phyloP scores from a whole-genome alignment of 768 basidiomycete species.

The Panaeolus papilionaceus region DNA sequence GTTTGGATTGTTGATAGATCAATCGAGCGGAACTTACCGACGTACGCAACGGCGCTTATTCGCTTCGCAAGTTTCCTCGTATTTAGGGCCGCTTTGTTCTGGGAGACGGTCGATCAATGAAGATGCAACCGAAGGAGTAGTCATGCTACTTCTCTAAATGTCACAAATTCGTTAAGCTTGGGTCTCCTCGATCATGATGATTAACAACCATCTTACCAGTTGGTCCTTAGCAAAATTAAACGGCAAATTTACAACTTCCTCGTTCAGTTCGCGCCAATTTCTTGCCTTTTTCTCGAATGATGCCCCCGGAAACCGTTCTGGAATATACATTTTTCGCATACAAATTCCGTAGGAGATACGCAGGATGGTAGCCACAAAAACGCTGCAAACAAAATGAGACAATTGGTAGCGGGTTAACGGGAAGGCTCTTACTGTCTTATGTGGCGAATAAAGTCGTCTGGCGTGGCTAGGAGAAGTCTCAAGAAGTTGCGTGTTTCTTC shows the following conservation, averaged over 20 bases:
- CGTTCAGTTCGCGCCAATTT: conserved; percentile 27
- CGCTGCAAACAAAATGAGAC: conserved; percentile 25
- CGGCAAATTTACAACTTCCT: conserved; percentile 31
- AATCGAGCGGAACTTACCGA: neutral
- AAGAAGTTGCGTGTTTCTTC: conserved; percentile 37
- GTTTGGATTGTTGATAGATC: neutral
- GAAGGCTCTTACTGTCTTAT: conserved; percentile 34
- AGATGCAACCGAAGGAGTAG: neutral
- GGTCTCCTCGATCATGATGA: neutral
- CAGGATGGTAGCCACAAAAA: conserved; percentile 41
- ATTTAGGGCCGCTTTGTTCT: conserved; percentile 16
- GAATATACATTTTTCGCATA: conserved; percentile 40
- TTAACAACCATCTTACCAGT: conserved; percentile 29
- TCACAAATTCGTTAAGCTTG: neutral
- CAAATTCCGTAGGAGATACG: conserved; percentile 48
- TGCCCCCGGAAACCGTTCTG: conserved; percentile 50
- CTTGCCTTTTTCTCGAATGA: conserved; percentile 42
- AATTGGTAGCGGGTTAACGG: too few relatives aligned
- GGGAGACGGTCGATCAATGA: conserved; percentile 20
- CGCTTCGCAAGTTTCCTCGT: conserved; percentile 12
- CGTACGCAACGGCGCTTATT: neutral
- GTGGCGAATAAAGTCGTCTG: conserved; percentile 35
- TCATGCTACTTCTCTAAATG: neutral
- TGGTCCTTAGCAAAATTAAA: conserved; percentile 38
- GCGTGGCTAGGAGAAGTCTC: conserved; percentile 32